Evolutionary conservation across 2,329 filamentous ascomycete genomes (phyloP).

Genomic region (Aspergillus bombycis): DNA sequence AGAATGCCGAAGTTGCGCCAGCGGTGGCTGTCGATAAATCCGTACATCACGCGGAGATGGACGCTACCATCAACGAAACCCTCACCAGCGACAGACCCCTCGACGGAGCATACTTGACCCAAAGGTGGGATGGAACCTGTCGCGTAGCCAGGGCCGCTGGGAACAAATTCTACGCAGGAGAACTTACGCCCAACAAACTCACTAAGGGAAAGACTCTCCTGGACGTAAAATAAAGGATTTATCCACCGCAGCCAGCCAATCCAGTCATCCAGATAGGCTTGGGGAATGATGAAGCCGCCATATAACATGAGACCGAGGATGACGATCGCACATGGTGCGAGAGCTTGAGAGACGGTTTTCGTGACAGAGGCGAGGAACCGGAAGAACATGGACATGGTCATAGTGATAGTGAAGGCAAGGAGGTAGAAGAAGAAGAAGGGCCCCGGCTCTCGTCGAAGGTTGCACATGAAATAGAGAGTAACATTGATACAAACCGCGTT

Average conservation of each 20-base stretch:
- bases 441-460: constrained; percentile 71
- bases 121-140: too few relatives aligned
- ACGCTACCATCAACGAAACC: too few relatives aligned
- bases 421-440: constrained; percentile 77
- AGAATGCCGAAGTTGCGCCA: constrained; percentile 67
- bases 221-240: constrained; percentile 75
- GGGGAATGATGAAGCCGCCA: constrained; percentile 46
- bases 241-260: constrained; percentile 79
- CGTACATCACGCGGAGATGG: too few relatives aligned
- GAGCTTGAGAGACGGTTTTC: constrained; percentile 60
- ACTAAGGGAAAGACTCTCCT: constrained; percentile 78
- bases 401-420: constrained; percentile 62
- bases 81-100: too few relatives aligned
- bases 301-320: constrained; percentile 45
- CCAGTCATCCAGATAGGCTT: constrained; percentile 70
- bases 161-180: constrained; percentile 48
- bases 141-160: constrained; percentile 27
- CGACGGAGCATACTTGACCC: too few relatives aligned
- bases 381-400: constrained; percentile 78
- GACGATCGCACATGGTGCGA: constrained; percentile 55
- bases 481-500: constrained; percentile 76
- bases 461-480: constrained; percentile 80
- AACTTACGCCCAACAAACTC: constrained; percentile 71
- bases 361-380: constrained; percentile 73
- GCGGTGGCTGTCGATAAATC: too few relatives aligned